A percentile compares a stretch with the other conserved stretches of the same genome.
These are phyloP conservation scores for Cryphonectria carpinicola DNA, from an alignment of 2,329 filamentous ascomycete species.

Conservation along the genomic window DNA sequence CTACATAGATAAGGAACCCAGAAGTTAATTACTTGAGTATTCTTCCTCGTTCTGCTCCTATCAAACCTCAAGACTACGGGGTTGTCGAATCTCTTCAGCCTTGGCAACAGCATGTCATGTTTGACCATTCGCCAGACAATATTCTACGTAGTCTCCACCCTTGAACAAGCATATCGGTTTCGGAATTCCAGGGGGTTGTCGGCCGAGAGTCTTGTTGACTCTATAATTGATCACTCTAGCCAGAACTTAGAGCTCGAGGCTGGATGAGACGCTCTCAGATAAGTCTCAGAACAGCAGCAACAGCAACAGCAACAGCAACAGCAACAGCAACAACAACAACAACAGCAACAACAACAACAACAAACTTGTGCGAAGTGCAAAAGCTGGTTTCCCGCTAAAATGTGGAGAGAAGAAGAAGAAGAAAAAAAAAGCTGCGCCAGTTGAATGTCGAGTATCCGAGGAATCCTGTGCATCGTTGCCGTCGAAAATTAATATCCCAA, in stretches of 20 bases:
- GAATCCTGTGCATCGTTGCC: not conserved
- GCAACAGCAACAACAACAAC: not conserved
- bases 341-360: not conserved
- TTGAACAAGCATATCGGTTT: not conserved
- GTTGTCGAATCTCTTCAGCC: not conserved
- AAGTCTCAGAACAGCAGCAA: not conserved
- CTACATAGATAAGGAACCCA: no score
- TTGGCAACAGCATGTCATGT: not conserved
- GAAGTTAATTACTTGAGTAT: no score
- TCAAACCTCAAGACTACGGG: no score
- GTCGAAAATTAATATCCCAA: not conserved
- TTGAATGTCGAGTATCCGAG: not conserved
- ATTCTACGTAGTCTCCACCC: not conserved
- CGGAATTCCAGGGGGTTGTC: not conserved
- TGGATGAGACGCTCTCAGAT: not conserved
- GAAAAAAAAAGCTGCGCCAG: not conserved
- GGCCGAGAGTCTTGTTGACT: not conserved
- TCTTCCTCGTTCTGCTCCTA: no score
- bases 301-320: not conserved
- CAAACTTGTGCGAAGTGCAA: not conserved
- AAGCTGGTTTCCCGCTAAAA: not conserved
- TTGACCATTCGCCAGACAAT: not conserved
- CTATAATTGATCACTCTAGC: not conserved
- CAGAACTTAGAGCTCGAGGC: not conserved
- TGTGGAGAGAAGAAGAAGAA: not conserved